Percentiles rank a stretch among this genome's conserved stretches.
These are phyloP conservation scores for Podaxis sp. DNA, from an alignment of 768 basidiomycete genomes.

Conservation along the genomic window DNA sequence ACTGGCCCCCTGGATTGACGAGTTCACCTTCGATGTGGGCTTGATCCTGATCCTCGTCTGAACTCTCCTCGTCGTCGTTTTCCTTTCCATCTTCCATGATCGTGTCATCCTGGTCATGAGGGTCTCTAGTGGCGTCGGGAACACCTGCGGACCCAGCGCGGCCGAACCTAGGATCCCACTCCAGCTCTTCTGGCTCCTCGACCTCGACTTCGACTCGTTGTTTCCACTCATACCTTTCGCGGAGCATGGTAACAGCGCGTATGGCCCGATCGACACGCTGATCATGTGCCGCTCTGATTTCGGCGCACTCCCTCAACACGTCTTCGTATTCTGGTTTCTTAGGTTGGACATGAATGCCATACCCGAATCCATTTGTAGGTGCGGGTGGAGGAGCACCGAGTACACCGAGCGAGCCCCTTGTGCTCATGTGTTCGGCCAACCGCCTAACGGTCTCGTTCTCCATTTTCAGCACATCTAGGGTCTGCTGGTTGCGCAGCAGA, in stretches of 20 bases:
- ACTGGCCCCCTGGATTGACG: neutral
- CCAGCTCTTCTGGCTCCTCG: conserved; percentile 77
- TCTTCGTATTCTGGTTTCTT: conserved; percentile 58
- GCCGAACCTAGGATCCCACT: conserved; percentile 60
- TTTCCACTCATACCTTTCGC: conserved; percentile 83
- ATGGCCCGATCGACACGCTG: conserved; percentile 73
- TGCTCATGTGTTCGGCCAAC: conserved; percentile 64
- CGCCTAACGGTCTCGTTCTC: conserved; percentile 75
- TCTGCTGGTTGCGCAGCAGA: conserved; percentile 78
- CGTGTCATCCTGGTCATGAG: conserved; percentile 26
- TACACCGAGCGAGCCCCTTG: conserved; percentile 54
- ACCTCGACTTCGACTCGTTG: conserved; percentile 77
- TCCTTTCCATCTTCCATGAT: conserved; percentile 28
- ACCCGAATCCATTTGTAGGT: conserved; percentile 16
- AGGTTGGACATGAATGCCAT: conserved; percentile 16
- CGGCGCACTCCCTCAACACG: conserved; percentile 63
- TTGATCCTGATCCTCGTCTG: conserved; percentile 26
- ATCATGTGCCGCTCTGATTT: conserved; percentile 72
- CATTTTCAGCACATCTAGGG: conserved; percentile 66
- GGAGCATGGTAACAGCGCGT: conserved; percentile 74
- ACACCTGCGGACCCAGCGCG: conserved; percentile 22
- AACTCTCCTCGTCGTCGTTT: conserved; percentile 28
- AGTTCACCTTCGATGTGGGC: conserved; percentile 29
- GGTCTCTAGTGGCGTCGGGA: conserved; percentile 10
- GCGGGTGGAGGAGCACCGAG: conserved; percentile 37